Evolutionary conservation across 305 asterid genomes (phyloP).

Genomic region (Fraxinus sp.): DNA sequence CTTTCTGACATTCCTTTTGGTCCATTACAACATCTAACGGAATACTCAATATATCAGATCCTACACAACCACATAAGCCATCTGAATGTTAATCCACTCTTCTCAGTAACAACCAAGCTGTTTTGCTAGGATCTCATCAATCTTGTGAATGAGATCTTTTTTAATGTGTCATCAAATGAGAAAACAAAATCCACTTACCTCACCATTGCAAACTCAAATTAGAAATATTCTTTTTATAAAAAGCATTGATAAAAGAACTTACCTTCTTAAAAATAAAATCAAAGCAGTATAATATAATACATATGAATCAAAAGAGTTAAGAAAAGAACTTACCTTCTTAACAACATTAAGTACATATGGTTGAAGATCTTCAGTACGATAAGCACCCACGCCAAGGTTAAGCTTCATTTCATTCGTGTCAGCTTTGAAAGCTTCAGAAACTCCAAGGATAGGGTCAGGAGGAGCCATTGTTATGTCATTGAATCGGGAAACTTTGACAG

Average conservation of each 20-base stretch:
- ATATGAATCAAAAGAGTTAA: slow-evolving; percentile 15
- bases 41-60: neutral
- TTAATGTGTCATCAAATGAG: neutral
- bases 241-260: neutral
- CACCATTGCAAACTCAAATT: slow-evolving; percentile 5
- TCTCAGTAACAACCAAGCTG: neutral
- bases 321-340: slow-evolving; percentile 58
- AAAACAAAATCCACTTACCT: neutral
- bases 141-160: neutral
- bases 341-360: slow-evolving; percentile 98
- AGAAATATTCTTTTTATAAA: neutral
- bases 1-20: neutral
- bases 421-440: slow-evolving; percentile 92
- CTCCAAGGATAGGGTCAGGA: slow-evolving; percentile 97
- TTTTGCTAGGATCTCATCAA: neutral
- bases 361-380: slow-evolving; percentile 94
- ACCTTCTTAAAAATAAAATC: neutral
- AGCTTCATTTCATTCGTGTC: slow-evolving; percentile 82
- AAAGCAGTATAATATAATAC: neutral
- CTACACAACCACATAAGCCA: neutral
- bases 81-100: neutral
- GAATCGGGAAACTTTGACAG: slow-evolving; percentile 67
- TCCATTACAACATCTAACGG: neutral
- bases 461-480: slow-evolving; percentile 85
- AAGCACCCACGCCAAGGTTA: slow-evolving; percentile 97